phyloP scores from a whole-genome alignment of 78 protist species.

The Chrysochromulina parva region DNA sequence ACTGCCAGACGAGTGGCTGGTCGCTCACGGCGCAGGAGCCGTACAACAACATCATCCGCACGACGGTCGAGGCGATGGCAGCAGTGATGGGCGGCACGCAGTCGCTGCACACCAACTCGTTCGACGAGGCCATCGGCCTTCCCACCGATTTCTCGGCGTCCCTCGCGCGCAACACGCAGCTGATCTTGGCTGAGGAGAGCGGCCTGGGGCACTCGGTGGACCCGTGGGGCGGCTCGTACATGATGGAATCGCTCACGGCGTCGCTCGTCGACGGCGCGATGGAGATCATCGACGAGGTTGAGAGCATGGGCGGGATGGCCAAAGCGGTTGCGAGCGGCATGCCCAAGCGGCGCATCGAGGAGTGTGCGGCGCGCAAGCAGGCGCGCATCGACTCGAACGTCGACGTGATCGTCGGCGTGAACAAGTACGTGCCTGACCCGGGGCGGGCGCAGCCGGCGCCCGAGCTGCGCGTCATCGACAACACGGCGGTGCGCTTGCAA shows the following conservation, averaged over 20 bases:
- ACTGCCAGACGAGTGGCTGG: slow-evolving; percentile 96
- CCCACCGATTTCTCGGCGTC: slow-evolving; percentile 93
- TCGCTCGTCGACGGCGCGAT: slow-evolving; percentile 48
- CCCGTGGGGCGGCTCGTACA: slow-evolving; percentile 94
- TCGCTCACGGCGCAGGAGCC: slow-evolving; percentile 84
- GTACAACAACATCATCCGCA: slow-evolving; percentile 83
- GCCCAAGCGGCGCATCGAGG: slow-evolving; percentile 96
- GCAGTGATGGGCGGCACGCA: slow-evolving; percentile 98
- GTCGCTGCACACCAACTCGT: slow-evolving; percentile 82
- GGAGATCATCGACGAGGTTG: slow-evolving; percentile 67
- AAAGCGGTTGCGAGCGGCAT: slow-evolving; percentile 72
- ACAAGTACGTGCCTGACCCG: slow-evolving; percentile 59
- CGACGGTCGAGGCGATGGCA: slow-evolving; percentile 98
- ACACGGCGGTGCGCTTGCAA: slow-evolving; percentile 8
- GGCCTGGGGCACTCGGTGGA: slow-evolving; percentile 67
- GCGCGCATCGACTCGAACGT: slow-evolving; percentile 85
- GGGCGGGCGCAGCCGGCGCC: background rate
- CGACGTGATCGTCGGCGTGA: slow-evolving; percentile 95
- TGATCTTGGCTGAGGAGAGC: slow-evolving; percentile 6
- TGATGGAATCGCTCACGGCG: slow-evolving; percentile 76
- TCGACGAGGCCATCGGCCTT: slow-evolving; percentile 91
- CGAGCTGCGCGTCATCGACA: slow-evolving; percentile 80
- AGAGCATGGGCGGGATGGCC: slow-evolving; percentile 90
- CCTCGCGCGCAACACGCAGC: slow-evolving; percentile 96
- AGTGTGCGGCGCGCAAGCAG: slow-evolving; percentile 82